Evolutionary conservation across 768 basidiomycete genomes (phyloP).

Genomic region (Daedaleopsis sinensis): DNA sequence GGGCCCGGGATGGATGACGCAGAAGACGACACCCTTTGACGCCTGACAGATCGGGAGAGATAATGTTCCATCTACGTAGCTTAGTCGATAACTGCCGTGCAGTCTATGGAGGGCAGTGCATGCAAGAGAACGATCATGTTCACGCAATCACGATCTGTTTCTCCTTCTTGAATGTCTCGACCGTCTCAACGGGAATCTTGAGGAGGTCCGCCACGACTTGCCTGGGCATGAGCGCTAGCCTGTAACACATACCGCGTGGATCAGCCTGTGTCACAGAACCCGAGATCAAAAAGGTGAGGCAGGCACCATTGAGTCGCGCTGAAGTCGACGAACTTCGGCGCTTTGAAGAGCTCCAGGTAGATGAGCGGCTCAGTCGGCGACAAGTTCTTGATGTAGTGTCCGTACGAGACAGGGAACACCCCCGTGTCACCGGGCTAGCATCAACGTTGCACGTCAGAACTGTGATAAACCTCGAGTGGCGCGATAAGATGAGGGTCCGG

Average conservation of each 20-base stretch:
- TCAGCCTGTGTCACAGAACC: not conserved
- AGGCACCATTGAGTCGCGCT: slow-evolving; percentile 27
- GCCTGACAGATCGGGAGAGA: too few species aligned
- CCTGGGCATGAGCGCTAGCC: slow-evolving; percentile 28
- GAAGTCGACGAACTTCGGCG: slow-evolving; percentile 28
- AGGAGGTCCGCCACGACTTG: slow-evolving; percentile 30
- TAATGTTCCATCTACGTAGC: too few species aligned
- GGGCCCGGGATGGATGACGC: too few species aligned
- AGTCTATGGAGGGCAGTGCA: not conserved
- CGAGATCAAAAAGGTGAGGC: not conserved
- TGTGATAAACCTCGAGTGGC: not conserved
- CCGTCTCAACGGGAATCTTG: slow-evolving; percentile 19
- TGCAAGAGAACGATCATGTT: not conserved
- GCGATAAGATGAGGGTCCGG: not conserved
- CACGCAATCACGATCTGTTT: slow-evolving; percentile 27
- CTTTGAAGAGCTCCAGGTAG: slow-evolving; percentile 32
- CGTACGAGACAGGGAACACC: slow-evolving; percentile 28
- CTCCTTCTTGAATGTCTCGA: slow-evolving; percentile 23
- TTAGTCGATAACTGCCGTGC: too few species aligned
- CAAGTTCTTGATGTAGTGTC: slow-evolving; percentile 30
- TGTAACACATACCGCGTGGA: not conserved
- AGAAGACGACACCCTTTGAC: too few species aligned
- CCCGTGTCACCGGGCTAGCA: slow-evolving; percentile 26
- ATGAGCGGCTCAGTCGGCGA: slow-evolving; percentile 32
- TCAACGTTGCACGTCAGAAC: not conserved